phyloP scores from a whole-genome alignment of 805 yeast species.

The Cyberlindnera maclurae region DNA sequence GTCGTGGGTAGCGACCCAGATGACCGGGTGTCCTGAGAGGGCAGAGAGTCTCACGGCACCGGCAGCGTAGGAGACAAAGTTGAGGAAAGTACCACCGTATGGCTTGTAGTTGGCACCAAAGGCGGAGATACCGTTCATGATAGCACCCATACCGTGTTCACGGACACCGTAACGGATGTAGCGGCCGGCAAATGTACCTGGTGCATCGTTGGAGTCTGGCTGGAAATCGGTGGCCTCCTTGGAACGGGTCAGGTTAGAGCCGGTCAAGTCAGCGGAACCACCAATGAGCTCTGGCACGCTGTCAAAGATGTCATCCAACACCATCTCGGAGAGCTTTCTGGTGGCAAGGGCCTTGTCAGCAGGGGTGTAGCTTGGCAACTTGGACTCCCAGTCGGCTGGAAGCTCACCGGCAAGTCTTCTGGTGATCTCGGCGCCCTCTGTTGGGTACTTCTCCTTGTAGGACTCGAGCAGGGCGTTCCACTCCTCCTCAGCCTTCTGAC shows the following conservation, averaged over 20 bases:
- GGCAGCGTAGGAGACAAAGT: constrained; percentile 80
- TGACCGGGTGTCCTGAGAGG: constrained; percentile 72
- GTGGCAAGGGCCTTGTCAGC: constrained; percentile 82
- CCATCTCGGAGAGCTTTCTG: constrained; percentile 87
- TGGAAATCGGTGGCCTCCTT: constrained; percentile 84
- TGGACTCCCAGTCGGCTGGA: constrained; percentile 75
- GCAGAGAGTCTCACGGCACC: constrained; percentile 87
- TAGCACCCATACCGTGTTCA: constrained; percentile 99
- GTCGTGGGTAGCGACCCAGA: constrained; percentile 87
- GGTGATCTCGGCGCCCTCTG: constrained; percentile 66
- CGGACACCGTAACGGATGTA: constrained; percentile 97
- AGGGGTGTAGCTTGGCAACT: constrained; percentile 74
- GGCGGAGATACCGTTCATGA: constrained; percentile 94
- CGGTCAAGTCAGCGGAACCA: constrained; percentile 98
- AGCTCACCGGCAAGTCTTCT: constrained; percentile 75
- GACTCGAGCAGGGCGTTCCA: constrained; percentile 64
- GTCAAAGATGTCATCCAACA: constrained; percentile 53
- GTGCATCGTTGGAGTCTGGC: constrained; percentile 65
- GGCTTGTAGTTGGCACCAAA: constrained; percentile 80
- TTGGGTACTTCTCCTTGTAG: constrained; percentile 67
- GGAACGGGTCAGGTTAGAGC: constrained; percentile 92
- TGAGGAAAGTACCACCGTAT: constrained; percentile 96
- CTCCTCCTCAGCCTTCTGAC: constrained; percentile 60
- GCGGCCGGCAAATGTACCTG: constrained; percentile 87
- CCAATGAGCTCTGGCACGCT: constrained; percentile 85